Evolutionary conservation across 208 protist genomes (phyloP), one percentile per base, ranked within the genome.

Genomic region (Leishmania tarentolae): DNA sequence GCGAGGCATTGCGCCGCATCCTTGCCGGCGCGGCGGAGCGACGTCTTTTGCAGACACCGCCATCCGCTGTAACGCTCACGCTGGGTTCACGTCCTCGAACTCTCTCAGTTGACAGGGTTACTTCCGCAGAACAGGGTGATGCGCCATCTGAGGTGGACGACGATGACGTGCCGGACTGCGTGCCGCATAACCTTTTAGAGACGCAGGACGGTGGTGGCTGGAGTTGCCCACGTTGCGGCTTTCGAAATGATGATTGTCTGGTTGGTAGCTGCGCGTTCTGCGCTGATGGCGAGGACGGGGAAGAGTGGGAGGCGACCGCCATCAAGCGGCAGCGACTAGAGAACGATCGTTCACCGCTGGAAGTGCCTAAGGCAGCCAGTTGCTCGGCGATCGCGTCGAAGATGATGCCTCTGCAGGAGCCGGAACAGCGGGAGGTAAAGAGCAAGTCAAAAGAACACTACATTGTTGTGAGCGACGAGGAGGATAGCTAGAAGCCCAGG

Each of bases 191-290:
- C 56, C 13, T 80, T 53, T 82, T 56, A 3, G 17, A 28, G 0
- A n/a, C 78, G 35, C 24, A 65, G 73, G 46, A 71, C n/a, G 21
- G 79, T 21, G 74, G 61, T 11, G 47, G 76, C 8, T 89, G 86
- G 83, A 57, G 13, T 61, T 89, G 86, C 50, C n/a, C 71, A 21
- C 86, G 86, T 8, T 89, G 86, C 69, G 81, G 79, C 3, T 89
- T 86, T 52, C 81, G 69, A 56, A 89, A 89, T 71, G 61, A 68
- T 21, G 46, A 53, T 4, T 53, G 24, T 28, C 56, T n/a, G 15
- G 53, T 6, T n/a, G 44, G 17, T 52, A 50, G 40, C n/a, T 86
- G 83, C 69, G 73, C 70, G n/a, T 83, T 86, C 78, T 86, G 83
- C 53, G 74, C 78, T 28, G 83, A 86, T 52, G 73, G 63, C 72